Evolutionary conservation across 2,329 filamentous ascomycete genomes (phyloP), one percentile per base, ranked within the genome.

Genomic region (Teratosphaeria epicoccoides): DNA sequence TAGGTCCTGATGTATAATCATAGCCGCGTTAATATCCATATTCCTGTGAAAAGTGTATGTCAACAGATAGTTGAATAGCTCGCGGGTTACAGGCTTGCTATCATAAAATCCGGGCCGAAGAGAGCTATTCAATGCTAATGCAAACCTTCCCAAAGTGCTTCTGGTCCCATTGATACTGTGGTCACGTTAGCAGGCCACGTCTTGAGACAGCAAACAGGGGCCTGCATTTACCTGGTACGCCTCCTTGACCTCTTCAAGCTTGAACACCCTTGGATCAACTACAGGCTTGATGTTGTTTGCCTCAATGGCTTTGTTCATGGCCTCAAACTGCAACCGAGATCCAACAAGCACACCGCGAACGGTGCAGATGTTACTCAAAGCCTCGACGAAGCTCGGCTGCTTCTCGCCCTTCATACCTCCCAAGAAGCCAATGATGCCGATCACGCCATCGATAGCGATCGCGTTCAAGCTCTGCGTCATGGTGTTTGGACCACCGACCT

Each of bases 401-500:
- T 72, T 65, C 62, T 76, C 67, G 3, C 61, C 70, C 43, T 69
- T 64, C 47, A 62, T 66, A 12, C 76, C 77, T 14, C 74, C 76
- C n/a, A 81, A 63, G 66, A 81, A 80, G 1, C 79, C 79, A 51
- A 81, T 80, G 52, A 81, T 73, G 53, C 65, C 72, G 57, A 79
- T 77, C 12, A 79, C 67, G 28, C 78, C 79, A 56, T 81, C 79
- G 25, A 74, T 72, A 49, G 58, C 60, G 50, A 69, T 61, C 23
- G 67, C 67, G 37, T 62, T 61, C 24, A 72, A 57, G 17, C 73
- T 76, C 61, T 83, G 73, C 2, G 69, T 59, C 56, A 86, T 73
- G 0, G 82, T 85, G n/a, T 72, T 74, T 0, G 79, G 72, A 0
- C 83, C 83, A 11, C 80, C 83, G n/a, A 85, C 77, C 59, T 87